These are phyloP conservation scores for Solanum piurae DNA, from an alignment of 257 asterid genomes.

Conservation along the genomic window DNA sequence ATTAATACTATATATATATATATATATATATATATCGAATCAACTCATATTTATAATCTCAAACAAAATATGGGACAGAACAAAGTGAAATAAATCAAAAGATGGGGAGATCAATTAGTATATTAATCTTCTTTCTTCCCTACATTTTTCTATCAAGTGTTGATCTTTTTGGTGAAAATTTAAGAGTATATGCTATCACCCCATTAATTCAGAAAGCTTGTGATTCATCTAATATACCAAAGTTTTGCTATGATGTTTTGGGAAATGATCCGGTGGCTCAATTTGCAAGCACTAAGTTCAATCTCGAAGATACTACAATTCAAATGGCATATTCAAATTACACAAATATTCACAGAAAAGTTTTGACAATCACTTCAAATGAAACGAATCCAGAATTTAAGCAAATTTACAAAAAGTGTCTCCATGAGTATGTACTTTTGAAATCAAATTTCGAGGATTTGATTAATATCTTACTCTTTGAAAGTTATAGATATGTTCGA, in stretches of 20 bases:
- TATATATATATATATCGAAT: no score
- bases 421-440: not conserved
- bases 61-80: no score
- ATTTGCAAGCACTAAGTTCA: not conserved
- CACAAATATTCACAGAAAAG: not conserved
- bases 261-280: not conserved
- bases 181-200: not conserved
- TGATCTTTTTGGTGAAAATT: not conserved
- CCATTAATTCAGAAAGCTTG: not conserved
- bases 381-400: not conserved
- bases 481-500: not conserved
- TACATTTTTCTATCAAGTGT: not conserved
- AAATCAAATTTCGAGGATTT: not conserved
- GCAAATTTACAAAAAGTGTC: not conserved
- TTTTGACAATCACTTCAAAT: not conserved
- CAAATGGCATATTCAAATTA: not conserved
- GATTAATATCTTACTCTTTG: not conserved
- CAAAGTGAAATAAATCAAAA: not conserved
- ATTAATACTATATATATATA: no score
- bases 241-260: not conserved
- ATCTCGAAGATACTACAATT: not conserved
- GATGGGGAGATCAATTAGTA: not conserved
- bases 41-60: no score
- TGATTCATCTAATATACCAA: not conserved
- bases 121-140: not conserved